Percentiles rank a stretch among this genome's conserved stretches.
Evolutionary conservation across 2,329 filamentous ascomycete species (phyloP).

Genomic region (Trichoderma koningii): DNA sequence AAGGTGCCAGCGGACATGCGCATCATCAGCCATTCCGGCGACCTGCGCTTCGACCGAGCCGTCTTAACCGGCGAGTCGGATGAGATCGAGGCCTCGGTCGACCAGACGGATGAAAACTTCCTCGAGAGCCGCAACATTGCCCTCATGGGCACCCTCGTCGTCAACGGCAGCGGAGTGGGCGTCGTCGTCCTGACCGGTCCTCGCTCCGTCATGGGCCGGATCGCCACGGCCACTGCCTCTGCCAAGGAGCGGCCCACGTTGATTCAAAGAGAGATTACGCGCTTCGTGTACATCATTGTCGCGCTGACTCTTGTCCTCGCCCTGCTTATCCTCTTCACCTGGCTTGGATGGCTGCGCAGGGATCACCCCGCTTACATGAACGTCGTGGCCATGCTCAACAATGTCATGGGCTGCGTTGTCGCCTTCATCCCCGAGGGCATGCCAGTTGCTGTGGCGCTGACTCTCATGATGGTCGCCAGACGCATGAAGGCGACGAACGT

Average conservation of each 20-base stretch:
- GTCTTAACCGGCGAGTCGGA: constrained; percentile 48
- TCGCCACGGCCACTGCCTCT: constrained; percentile 42
- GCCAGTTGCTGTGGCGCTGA: constrained; percentile 44
- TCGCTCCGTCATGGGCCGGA: constrained; percentile 47
- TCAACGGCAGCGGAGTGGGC: constrained; percentile 45
- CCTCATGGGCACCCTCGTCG: constrained; percentile 47
- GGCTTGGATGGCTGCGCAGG: constrained; percentile 45
- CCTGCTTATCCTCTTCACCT: constrained; percentile 48
- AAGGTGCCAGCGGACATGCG: constrained; percentile 53
- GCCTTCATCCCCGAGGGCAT: constrained; percentile 47
- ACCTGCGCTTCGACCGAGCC: constrained; percentile 47
- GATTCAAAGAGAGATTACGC: constrained; percentile 47
- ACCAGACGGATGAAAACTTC: constrained; percentile 46
- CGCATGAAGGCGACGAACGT: constrained; percentile 48
- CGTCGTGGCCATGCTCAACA: constrained; percentile 48
- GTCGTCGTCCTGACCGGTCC: constrained; percentile 46
- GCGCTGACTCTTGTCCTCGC: constrained; percentile 44
- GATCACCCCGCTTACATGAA: constrained; percentile 45
- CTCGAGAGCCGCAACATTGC: constrained; percentile 49
- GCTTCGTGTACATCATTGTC: constrained; percentile 49
- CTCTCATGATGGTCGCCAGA: constrained; percentile 47
- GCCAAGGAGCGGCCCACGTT: constrained; percentile 44
- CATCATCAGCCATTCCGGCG: constrained; percentile 45
- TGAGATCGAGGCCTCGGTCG: constrained; percentile 45
- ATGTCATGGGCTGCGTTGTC: constrained; percentile 49